phyloP scores from a whole-genome alignment of 345 rosid genomes.

The Moringa oleifera region DNA sequence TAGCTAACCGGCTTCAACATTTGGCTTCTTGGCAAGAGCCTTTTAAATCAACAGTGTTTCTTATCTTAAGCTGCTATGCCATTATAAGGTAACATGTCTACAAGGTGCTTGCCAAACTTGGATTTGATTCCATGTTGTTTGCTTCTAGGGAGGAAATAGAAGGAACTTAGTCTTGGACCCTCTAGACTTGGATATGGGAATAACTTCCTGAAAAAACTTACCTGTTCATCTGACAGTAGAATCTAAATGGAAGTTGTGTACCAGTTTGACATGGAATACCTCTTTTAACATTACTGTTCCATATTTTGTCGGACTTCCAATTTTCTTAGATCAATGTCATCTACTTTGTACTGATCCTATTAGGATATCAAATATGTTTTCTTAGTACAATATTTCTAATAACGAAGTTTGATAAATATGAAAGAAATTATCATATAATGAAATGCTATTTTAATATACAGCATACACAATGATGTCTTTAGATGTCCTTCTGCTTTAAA shows the following conservation, averaged over 20 bases:
- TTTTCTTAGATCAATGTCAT: no score
- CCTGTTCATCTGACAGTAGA: neutral
- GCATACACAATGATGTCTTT: no score
- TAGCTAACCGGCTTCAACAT: conserved; percentile 36
- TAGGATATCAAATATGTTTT: no score
- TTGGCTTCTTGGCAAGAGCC: conserved; percentile 75
- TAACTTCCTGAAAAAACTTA: neutral
- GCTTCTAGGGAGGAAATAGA: neutral
- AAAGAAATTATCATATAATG: no score
- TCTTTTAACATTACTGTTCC: neutral
- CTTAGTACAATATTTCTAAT: neutral
- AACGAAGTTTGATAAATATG: no score
- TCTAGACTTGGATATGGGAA: no score
- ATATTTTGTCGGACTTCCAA: neutral
- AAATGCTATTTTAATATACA: no score
- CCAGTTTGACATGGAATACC: neutral
- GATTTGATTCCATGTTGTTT: neutral
- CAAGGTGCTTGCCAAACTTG: conserved; percentile 6
- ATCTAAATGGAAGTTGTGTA: neutral
- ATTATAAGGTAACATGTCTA: conserved; percentile 38
- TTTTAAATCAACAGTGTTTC: conserved; percentile 52
- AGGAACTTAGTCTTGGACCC: neutral
- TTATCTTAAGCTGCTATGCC: conserved; percentile 35
- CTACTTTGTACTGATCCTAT: no score
- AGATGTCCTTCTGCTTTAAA: no score